These are phyloP conservation scores for Piromyces sp. DNA, from an alignment of 192 early-diverging fungal species.

Conservation along the genomic window DNA sequence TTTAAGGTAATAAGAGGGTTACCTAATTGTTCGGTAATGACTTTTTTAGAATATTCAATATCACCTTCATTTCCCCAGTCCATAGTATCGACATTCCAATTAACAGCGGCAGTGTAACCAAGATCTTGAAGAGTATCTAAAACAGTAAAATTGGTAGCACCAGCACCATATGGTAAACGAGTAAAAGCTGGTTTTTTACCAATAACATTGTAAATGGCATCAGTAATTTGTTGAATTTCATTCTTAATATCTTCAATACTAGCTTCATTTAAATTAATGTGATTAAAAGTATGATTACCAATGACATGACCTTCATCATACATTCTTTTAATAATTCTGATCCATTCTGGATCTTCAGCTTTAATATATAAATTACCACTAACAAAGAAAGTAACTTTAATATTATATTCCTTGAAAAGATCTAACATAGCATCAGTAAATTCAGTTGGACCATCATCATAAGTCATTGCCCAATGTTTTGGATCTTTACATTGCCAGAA, in stretches of 20 bases:
- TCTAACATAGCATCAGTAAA: conserved; percentile 8
- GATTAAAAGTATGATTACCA: not conserved
- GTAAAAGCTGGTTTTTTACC: conserved; percentile 5
- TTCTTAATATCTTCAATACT: not conserved
- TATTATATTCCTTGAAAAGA: conserved; percentile 7
- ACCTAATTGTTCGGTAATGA: too few relatives aligned
- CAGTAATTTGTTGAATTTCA: not conserved
- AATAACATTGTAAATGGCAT: not conserved
- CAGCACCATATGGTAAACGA: conserved; percentile 29
- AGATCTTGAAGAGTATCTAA: too few relatives aligned
- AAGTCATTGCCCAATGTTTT: not conserved
- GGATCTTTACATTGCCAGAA: not conserved
- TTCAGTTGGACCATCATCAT: not conserved
- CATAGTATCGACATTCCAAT: too few relatives aligned
- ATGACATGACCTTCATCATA: not conserved
- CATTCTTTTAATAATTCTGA: not conserved
- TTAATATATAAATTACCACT: conserved; percentile 30
- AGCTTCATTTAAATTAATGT: not conserved
- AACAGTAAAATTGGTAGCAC: too few relatives aligned
- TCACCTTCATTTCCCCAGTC: too few relatives aligned
- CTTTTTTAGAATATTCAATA: too few relatives aligned
- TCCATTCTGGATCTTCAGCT: not conserved
- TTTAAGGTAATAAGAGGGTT: too few relatives aligned
- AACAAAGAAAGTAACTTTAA: conserved; percentile 50
- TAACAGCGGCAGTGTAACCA: too few relatives aligned